phyloP scores from a whole-genome alignment of 208 protist species.

The Naegleria fowleri region DNA sequence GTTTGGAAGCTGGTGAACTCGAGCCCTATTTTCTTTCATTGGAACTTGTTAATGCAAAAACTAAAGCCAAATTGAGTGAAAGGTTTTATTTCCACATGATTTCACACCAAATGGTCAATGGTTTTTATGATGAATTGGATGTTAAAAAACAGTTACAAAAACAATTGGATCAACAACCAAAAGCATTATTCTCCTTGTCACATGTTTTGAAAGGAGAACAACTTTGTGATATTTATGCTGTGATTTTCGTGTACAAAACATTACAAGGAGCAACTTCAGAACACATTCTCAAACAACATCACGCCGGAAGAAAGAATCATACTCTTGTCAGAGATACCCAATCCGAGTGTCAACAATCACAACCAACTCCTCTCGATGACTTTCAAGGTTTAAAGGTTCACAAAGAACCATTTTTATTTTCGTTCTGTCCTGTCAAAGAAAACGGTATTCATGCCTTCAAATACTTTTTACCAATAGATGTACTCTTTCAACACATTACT shows the following conservation, averaged over 20 bases:
- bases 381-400: neutral
- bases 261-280: neutral
- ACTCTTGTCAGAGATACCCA: neutral
- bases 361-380: neutral
- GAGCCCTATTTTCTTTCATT: neutral
- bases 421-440: neutral
- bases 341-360: neutral
- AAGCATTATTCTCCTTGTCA: neutral
- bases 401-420: conserved; percentile 5
- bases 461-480: neutral
- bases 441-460: neutral
- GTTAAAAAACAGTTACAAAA: neutral
- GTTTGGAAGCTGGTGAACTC: neutral
- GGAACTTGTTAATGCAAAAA: neutral
- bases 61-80: neutral
- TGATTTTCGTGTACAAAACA: neutral
- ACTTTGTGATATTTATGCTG: neutral
- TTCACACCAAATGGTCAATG: neutral
- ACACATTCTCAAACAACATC: neutral
- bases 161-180: neutral
- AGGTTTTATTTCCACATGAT: neutral
- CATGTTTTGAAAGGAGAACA: neutral
- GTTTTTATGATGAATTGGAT: conserved; percentile 14
- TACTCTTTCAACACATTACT: neutral
- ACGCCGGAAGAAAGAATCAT: neutral